Percentiles rank a stretch among this genome's conserved stretches.
These are phyloP conservation scores for Stachybotrys elegans DNA, from an alignment of 2,329 filamentous ascomycete genomes.

Conservation along the genomic window DNA sequence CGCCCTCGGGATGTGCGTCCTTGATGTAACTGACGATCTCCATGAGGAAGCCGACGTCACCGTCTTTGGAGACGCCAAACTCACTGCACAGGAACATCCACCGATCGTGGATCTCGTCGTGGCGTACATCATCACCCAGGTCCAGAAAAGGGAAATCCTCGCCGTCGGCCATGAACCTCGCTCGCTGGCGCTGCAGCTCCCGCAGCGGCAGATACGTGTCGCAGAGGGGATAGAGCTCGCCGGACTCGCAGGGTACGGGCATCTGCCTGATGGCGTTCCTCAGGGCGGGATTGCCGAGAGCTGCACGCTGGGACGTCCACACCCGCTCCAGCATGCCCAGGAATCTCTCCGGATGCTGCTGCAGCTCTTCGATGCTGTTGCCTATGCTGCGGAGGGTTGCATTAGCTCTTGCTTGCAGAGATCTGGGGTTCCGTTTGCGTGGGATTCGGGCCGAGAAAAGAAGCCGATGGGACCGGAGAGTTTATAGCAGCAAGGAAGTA, in stretches of 20 bases:
- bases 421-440: too few species aligned
- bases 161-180: conserved; percentile 6
- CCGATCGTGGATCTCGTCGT: conserved; percentile 4
- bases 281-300: conserved; percentile 1
- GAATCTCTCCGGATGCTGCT: neutral
- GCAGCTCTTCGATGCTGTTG: neutral
- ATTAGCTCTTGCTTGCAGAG: too few species aligned
- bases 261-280: conserved; percentile 2
- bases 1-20: conserved; percentile 5
- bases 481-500: too few species aligned
- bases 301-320: conserved; percentile 3
- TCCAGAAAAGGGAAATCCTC: conserved; percentile 9
- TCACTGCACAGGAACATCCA: conserved; percentile 8
- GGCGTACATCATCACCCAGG: conserved; percentile 1
- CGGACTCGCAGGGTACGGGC: conserved; percentile 5
- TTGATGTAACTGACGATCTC: conserved; percentile 8
- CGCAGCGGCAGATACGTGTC: conserved; percentile 9
- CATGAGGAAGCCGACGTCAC: conserved; percentile 7
- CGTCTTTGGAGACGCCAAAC: conserved; percentile 6
- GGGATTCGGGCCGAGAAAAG: too few species aligned
- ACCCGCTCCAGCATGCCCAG: conserved; percentile 4
- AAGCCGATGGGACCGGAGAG: too few species aligned
- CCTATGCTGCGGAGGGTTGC: neutral
- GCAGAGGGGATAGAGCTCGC: conserved; percentile 6
- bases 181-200: conserved; percentile 3